Evolutionary conservation across 805 yeast genomes (phyloP), one percentile per base, ranked within the genome.

Genomic region (Yueomyces sp.): DNA sequence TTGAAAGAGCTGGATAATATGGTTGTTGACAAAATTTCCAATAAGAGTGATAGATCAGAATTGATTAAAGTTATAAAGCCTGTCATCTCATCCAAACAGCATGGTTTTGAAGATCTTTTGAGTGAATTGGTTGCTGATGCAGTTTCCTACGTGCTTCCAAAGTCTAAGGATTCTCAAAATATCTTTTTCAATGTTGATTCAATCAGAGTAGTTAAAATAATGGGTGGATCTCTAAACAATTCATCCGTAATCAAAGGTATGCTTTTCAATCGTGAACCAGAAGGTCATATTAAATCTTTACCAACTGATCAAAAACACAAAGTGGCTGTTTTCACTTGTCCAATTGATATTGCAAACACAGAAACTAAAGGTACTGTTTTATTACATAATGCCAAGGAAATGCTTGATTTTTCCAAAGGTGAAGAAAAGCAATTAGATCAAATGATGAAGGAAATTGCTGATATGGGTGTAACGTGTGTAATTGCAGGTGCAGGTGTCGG

Each of bases 181-280:
- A 49, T 55, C 38, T 55, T 46, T 36, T 92, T 92, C 73, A 92
- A 88, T 61, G 92, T 90, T 44, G 98, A 92, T 62, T 82, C 88
- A 46, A 76, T 92, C 48, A 79, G 98, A 61, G 96, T 92, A 19
- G 98, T 92, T 42, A 92, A 92, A 67, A 83, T 92, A 53, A 85
- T 92, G 95, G 98, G 98, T 48, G 73, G 94, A 19, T 72, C 88
- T 42, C 69, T 92, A 52, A 65, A 69, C 36, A 72, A 73, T 53
- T 82, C 94, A 9, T 73, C 73, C 55, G 97, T 92, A 43, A 70
- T 92, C 50, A 85, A 84, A 65, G 98, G 98, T 53, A 92, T 92
- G 98, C 96, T 92, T 36, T 90, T 92, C 73, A 94, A 94, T 52
- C 77, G 94, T 55, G 95, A 87, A 63, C 96, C 97, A n/a, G 97